Evolutionary conservation across 169 alveolate genomes (phyloP).

Genomic region (Perkinsus chesapeaki): DNA sequence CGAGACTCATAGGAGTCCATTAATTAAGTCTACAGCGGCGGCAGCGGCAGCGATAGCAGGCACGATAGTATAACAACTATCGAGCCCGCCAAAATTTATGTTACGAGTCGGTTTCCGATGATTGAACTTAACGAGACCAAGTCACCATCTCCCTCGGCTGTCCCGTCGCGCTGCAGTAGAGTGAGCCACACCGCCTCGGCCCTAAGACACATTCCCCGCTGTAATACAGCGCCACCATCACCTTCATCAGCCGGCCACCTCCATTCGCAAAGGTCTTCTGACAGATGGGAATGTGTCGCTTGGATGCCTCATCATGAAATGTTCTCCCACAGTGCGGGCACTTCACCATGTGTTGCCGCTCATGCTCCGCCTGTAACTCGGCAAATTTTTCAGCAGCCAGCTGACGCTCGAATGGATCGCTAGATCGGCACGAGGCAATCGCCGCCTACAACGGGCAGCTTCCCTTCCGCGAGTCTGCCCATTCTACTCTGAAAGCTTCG

Average conservation of each 20-base stretch:
- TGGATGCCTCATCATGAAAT: constrained; percentile 64
- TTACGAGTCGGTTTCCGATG: neutral
- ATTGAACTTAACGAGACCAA: neutral
- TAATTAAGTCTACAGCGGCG: neutral
- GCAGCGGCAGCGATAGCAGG: neutral
- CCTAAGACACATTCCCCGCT: neutral
- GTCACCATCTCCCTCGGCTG: neutral
- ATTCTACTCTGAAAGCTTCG: neutral
- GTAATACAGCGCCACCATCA: neutral
- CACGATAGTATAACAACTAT: neutral
- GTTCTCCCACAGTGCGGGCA: constrained; percentile 66
- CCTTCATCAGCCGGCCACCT: constrained; percentile 7
- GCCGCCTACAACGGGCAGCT: neutral
- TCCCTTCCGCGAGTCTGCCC: neutral
- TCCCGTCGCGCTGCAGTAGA: neutral
- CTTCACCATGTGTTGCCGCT: neutral
- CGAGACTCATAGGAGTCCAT: neutral
- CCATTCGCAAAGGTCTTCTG: constrained; percentile 27
- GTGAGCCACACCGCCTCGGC: neutral
- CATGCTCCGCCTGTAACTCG: neutral
- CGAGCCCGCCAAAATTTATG: neutral
- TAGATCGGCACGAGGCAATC: neutral
- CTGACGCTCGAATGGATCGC: neutral
- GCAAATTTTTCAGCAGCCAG: neutral
- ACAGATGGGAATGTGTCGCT: constrained; percentile 72